Percentiles rank a stretch among this genome's conserved stretches.
These are phyloP conservation scores for Arthrobotrys megalospora DNA, from an alignment of 2,329 filamentous ascomycete species.

Conservation along the genomic window DNA sequence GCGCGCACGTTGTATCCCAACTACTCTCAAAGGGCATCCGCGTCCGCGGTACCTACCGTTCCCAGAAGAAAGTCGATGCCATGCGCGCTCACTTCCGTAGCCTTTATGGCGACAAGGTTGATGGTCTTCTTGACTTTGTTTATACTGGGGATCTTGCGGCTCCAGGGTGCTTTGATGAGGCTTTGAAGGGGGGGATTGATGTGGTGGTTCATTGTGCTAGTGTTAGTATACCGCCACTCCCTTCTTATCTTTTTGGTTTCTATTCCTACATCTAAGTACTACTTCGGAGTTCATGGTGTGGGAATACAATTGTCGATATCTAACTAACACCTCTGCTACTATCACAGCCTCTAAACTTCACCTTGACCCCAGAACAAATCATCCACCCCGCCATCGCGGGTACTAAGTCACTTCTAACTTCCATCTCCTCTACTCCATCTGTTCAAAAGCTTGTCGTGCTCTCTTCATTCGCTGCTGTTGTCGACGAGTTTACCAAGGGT, in stretches of 20 bases:
- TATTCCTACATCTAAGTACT: neutral
- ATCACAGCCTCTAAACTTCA: constrained; percentile 43
- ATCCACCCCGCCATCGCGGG: constrained; percentile 44
- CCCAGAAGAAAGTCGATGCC: constrained; percentile 29
- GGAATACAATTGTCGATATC: neutral
- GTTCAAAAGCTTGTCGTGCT: constrained; percentile 72
- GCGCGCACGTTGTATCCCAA: constrained; percentile 35
- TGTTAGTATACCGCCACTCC: constrained; percentile 19
- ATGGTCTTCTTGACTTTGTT: constrained; percentile 34
- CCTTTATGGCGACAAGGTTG: constrained; percentile 29
- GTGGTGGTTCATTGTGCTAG: constrained; percentile 45
- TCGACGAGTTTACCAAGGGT: constrained; percentile 72
- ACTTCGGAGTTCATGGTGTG: too few species aligned
- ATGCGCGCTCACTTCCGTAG: constrained; percentile 29
- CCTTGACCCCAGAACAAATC: constrained; percentile 27
- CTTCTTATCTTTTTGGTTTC: neutral
- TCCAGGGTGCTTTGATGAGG: constrained; percentile 41
- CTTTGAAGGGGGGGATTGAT: constrained; percentile 40
- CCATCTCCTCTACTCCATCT: constrained; percentile 65
- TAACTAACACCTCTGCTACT: neutral
- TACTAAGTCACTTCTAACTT: constrained; percentile 56
- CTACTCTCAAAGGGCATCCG: constrained; percentile 31
- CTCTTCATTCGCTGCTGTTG: constrained; percentile 78
- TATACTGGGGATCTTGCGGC: constrained; percentile 32
- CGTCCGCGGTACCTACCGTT: constrained; percentile 42